Evolutionary conservation across 2,329 filamentous ascomycete genomes (phyloP), one percentile per base, ranked within the genome.

Genomic region (Alternaria sp.): DNA sequence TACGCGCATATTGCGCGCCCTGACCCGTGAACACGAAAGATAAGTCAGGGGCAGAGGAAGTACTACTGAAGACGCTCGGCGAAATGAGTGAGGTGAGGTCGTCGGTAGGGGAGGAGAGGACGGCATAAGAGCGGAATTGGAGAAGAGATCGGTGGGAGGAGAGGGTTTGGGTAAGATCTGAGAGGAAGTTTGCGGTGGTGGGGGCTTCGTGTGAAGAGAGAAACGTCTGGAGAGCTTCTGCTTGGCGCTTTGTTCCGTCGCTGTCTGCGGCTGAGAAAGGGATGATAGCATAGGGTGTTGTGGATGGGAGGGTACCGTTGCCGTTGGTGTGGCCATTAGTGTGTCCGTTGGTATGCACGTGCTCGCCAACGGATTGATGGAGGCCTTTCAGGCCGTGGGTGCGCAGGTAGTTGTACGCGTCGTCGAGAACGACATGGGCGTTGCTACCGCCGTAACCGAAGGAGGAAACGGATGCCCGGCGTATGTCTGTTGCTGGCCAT

Each of bases 1-100:
- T 77, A 10, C 44, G 50, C 1, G 36, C 28, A 63, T 70, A 77
- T 28, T 78, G 75, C 1, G 73, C 74, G 19, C 73, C 74, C 57
- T 78, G 75, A 4, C 75, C 75, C 1, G 73, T 77, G 47, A 76
- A 77, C 8, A 76, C 64, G 17, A 73, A 71, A 12, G 59, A 61
- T 23, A 67, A 28, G 15, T 57, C 40, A 1, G 62, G 59, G 1
- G 52, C 23, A 0, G 59, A 62, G 4, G 47, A 28, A 6, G 47
- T 61, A 17, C 58, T 51, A 44, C 46, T 55, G 30, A 60, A 49
- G 28, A 28, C 43, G 26, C 26, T 51, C 6, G 57, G 44, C 8
- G 59, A 52, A 26, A 62, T 6, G 54, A 62, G 25, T 9, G 36
- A 15, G 15, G 53, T 46, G 12, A 57, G 59, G 1, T 57, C 59